Conservation (phyloP, 352 stramenopile species). For the Phytophthora pseudosyringae region DNA sequence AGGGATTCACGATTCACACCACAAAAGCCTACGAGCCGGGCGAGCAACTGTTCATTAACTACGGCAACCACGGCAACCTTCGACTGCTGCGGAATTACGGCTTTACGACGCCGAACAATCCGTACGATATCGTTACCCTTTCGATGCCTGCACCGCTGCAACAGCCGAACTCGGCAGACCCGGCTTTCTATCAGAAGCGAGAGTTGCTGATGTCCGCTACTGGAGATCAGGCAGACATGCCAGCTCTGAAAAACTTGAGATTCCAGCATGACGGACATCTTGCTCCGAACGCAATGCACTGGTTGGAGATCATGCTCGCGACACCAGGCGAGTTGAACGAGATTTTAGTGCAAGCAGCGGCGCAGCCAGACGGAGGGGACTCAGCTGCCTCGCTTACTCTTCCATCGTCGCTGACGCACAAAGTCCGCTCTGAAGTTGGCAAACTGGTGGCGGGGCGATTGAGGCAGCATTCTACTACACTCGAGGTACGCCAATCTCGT, state of each 20-base stretch:
- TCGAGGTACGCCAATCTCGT: constrained; percentile 37
- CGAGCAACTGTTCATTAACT: constrained; percentile 87
- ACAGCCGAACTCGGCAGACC: constrained; percentile 39
- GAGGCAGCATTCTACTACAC: constrained; percentile 31
- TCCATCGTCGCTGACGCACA: constrained; percentile 35
- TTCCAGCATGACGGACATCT: constrained; percentile 45
- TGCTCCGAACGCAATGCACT: constrained; percentile 43
- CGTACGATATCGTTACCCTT: constrained; percentile 51
- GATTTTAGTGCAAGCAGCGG: constrained; percentile 44
- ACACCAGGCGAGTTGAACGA: constrained; percentile 49
- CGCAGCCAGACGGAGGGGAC: constrained; percentile 4
- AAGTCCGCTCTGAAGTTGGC: constrained; percentile 33
- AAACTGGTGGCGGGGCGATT: constrained; percentile 29
- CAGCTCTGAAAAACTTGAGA: constrained; percentile 41
- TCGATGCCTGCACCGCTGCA: constrained; percentile 48
- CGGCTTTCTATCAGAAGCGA: constrained; percentile 41
- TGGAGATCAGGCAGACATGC: constrained; percentile 14
- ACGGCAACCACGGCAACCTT: constrained; percentile 70
- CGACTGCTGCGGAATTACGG: constrained; percentile 85
- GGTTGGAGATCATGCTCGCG: constrained; percentile 62
- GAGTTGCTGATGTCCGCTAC: constrained; percentile 41
- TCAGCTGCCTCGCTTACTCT: constrained; percentile 27
- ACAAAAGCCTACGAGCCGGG: constrained; percentile 57
- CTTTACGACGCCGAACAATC: constrained; percentile 55
- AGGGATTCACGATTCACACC: constrained; percentile 72